Evolutionary conservation across 805 yeast genomes (phyloP), one percentile per base, ranked within the genome.

Genomic region (Barnettozyma populi): DNA sequence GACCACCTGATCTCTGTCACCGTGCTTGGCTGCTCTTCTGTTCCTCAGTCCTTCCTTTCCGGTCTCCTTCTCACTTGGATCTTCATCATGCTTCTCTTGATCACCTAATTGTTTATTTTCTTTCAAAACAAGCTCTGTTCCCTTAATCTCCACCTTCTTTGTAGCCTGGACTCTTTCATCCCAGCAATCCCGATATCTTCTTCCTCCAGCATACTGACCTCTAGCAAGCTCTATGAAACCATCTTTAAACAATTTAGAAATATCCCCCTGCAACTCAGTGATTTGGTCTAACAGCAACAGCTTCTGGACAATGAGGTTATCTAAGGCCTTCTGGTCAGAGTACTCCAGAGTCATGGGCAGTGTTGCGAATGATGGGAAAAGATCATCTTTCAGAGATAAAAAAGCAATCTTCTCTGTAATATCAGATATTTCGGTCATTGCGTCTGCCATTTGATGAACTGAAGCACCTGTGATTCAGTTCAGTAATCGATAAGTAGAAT

Each of bases 161-260:
- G 59, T 55, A 2, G 71, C 67, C 40, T 58, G 42, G 25, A 66
- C 59, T 13, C 55, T 51, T 14, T 60, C 57, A 52, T 78, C 82
- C 56, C 70, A 72, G 27, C 65, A 59, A 32, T 70, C 74, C 2
- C 80, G 79, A 49, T 56, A 78, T 18, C 60, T 61, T n/a, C 52
- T 34, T 6, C 56, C 47, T 13, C 56, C 55, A 35, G 64, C 58
- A 54, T 67, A 75, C 49, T 72, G 75, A 9, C 80, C 80, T 50
- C 78, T 53, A 39, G 79, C 71, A 29, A 76, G 59, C 38, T 66
- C 64, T 3, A 74, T 56, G 51, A 58, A 72, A 3, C 77, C 81
- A 9, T 50, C 42, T 20, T 54, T 50, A 21, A 59, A 38, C 25
- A 43, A 27, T 11, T n/a, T 11, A 4, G 47, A 27, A 2, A 57